Base-by-base conservation (phyloP, 2,329 filamentous ascomycete genomes). In the Boeremia lycopersici region DNA sequence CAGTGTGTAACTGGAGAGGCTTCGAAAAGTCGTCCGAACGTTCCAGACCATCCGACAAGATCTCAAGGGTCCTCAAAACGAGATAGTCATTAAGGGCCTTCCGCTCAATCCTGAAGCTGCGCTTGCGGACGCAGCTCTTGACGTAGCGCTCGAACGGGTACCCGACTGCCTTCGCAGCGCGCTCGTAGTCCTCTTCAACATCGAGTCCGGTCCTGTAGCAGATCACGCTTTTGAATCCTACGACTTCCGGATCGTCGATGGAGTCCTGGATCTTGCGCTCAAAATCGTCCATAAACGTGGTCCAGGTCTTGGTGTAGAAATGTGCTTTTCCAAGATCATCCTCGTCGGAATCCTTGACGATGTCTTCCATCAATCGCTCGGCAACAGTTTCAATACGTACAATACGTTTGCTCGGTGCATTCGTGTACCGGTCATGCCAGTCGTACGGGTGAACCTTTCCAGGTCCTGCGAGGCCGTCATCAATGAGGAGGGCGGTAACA, bases 1-100 rank as follows among this genome's bases (percentile, higher is more conserved):
- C 90, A 0, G 90, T 95, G 66, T 96, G 91, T 60, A 96, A 89
- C 67, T 96, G 91, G 11, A 96, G 78, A 0, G 90, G 89, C 69
- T 93, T 95, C 52, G 83, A 84, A 2, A 73, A 55, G 3, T 64
- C 63, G 28, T 75, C 74, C 3, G 70, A 71, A 28, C 60, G 65
- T 15, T 65, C 57, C 11, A 65, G 15, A 13, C 70, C 72, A 29
- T 77, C 74, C 1, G 75, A 75, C 6, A 93, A 81, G 26, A 86
- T 71, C 40, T 81, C 78, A 6, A 90, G 85, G 0, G 86, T 81
- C 28, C 81, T 78, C 48, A 89, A 82, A 1, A 95, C 85, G 3
- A 93, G 74, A 56, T 86, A 84, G 56, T 90, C 85, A 65, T 91
- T 93, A 47, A 95, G 76, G 1, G 81, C 80, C 47, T 84, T 84